Evolutionary conservation across 2,329 filamentous ascomycete species (phyloP).

Genomic region (Venturia oleaginea): DNA sequence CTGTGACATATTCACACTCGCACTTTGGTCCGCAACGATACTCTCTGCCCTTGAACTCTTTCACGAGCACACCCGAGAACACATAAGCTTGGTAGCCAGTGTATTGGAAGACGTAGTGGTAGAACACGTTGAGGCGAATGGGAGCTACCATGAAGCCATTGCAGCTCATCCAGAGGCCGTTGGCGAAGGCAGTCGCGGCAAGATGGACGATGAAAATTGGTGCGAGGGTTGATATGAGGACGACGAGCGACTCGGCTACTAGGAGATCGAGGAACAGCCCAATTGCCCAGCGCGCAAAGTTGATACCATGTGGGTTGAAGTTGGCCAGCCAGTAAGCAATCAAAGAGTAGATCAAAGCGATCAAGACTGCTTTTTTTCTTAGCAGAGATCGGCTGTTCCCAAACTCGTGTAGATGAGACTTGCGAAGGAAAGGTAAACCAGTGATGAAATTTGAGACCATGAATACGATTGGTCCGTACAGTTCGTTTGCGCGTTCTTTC

Average conservation of each 20-base stretch:
- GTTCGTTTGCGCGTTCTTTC: conserved; percentile 73
- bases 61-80: conserved; percentile 90
- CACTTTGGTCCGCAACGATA: conserved; percentile 54
- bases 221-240: conserved; percentile 62
- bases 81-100: conserved; percentile 83
- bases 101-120: conserved; percentile 80
- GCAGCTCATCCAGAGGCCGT: conserved; percentile 84
- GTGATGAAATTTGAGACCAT: conserved; percentile 73
- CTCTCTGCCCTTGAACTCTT: conserved; percentile 61
- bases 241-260: conserved; percentile 73
- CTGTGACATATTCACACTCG: conserved; percentile 62
- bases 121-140: conserved; percentile 68
- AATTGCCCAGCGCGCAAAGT: conserved; percentile 71
- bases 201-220: conserved; percentile 74
- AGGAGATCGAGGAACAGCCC: conserved; percentile 81
- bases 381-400: neutral
- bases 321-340: conserved; percentile 74
- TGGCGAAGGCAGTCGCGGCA: conserved; percentile 73
- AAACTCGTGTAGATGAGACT: conserved; percentile 15
- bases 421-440: conserved; percentile 65
- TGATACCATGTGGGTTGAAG: conserved; percentile 54
- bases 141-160: conserved; percentile 72
- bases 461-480: conserved; percentile 67
- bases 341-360: conserved; percentile 64
- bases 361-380: conserved; percentile 44